Evolutionary conservation across 148 eudicot genomes (phyloP), one percentile per base, ranked within the genome.

Genomic region (Fagopyrum esculentum): DNA sequence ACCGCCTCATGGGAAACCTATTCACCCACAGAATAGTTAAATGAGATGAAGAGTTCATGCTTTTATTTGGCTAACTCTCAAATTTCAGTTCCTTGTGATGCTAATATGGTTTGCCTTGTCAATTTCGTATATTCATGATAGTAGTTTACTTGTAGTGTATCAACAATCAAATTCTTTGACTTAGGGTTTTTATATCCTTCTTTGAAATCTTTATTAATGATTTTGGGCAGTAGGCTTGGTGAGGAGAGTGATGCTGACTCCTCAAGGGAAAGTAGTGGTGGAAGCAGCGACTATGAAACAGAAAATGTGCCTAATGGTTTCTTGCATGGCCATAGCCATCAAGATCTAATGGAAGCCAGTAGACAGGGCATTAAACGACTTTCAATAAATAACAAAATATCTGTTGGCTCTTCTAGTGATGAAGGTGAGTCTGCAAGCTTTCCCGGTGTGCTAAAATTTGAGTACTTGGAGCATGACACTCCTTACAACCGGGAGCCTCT

Each of bases 171-270:
- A 40, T 43, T 1, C 46, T 15, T 66, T 64, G 70, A 35, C 47
- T 12, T 40, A 35, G 17, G 19, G 15, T 66, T 35, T 6, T n/a
- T 10, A 30, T 29, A 30, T 35, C n/a, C 45, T 63, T 63, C n/a
- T 35, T 10, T 63, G 45, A 35, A 16, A 63, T 63, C 71, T 13
- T n/a, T 66, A 15, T 66, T 60, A 26, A 13, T 63, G 69, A 12
- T 26, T 11, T 40, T 66, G n/a, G 47, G 70, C 86, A 95, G 96
- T 83, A 81, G 88, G 78, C 89, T 88, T 51, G 92, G 91, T 45
- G 96, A 87, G 77, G 96, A 89, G 56, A 95, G 98, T 72, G 98
- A 95, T 81, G 87, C 77, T 57, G 88, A 90, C 77, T 95, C 97
- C 61, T 87, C 87, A 15, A 82, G 89, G 77, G 97, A 84, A 77